A percentile compares a stretch with the other conserved stretches of the same genome.
Evolutionary conservation across 768 basidiomycete species (phyloP).

Genomic region (Lactifluus pinguis): DNA sequence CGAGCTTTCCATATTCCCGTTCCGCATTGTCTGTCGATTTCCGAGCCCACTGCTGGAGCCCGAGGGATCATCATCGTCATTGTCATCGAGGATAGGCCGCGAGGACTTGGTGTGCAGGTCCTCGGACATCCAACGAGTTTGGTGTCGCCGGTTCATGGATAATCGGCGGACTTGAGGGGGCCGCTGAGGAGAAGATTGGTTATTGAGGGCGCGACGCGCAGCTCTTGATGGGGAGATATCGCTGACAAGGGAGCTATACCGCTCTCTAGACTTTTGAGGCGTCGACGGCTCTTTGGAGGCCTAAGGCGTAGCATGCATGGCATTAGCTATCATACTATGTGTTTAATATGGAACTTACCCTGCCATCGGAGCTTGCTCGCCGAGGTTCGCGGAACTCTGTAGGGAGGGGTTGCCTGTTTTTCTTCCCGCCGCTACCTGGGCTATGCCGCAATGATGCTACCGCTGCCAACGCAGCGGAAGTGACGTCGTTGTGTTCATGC

Average conservation of each 20-base stretch:
- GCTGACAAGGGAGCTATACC: slow-evolving; percentile 14
- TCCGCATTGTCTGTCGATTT: slow-evolving; percentile 46
- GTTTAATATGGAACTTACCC: slow-evolving; percentile 27
- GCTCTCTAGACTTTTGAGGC: slow-evolving; percentile 17
- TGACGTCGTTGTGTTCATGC: slow-evolving; percentile 33
- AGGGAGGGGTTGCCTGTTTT: slow-evolving; percentile 43
- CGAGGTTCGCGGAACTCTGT: slow-evolving; percentile 37
- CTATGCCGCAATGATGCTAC: slow-evolving; percentile 49
- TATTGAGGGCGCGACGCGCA: slow-evolving; percentile 7
- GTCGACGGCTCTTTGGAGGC: slow-evolving; percentile 17
- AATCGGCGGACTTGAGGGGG: slow-evolving; percentile 28
- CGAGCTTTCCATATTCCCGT: slow-evolving; percentile 65
- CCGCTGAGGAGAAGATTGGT: slow-evolving; percentile 24
- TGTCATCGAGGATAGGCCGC: slow-evolving; percentile 21
- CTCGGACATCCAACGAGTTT: slow-evolving; percentile 46
- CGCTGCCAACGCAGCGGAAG: slow-evolving; percentile 50
- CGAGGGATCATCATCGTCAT: slow-evolving; percentile 21
- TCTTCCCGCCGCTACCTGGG: slow-evolving; percentile 31
- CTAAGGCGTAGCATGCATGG: neutral
- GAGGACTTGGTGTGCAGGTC: slow-evolving; percentile 28
- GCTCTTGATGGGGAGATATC: slow-evolving; percentile 17
- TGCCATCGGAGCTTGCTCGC: slow-evolving; percentile 32
- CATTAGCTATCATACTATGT: neutral
- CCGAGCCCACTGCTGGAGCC: slow-evolving; percentile 27
- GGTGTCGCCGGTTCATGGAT: slow-evolving; percentile 41